These are phyloP conservation scores for Teunomyces funiuensis DNA, from an alignment of 805 yeast species.

Conservation along the genomic window DNA sequence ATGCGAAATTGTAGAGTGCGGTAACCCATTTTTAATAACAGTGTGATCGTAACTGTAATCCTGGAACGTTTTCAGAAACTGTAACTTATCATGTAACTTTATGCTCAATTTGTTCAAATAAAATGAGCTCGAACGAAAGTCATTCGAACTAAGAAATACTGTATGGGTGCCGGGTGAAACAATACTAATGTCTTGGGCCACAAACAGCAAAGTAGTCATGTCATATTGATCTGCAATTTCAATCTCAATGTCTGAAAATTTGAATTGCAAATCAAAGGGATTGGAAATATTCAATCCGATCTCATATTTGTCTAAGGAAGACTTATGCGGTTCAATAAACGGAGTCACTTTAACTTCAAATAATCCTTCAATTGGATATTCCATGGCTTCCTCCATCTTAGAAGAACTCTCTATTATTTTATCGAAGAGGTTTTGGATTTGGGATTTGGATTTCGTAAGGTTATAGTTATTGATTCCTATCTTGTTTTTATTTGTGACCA, in stretches of 20 bases:
- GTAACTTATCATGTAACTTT: slow-evolving; percentile 17
- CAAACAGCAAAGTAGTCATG: slow-evolving; percentile 11
- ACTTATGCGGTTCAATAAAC: slow-evolving; percentile 29
- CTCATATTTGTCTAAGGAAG: slow-evolving; percentile 33
- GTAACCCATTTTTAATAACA: slow-evolving; percentile 3
- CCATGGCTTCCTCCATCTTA: slow-evolving; percentile 18
- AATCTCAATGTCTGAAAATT: slow-evolving; percentile 21
- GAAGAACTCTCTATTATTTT: slow-evolving; percentile 19
- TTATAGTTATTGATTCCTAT: slow-evolving; percentile 30
- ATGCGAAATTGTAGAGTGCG: neutral
- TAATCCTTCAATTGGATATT: slow-evolving; percentile 34
- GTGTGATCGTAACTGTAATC: slow-evolving; percentile 6
- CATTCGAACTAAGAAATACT: slow-evolving; percentile 20
- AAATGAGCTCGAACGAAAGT: slow-evolving; percentile 37
- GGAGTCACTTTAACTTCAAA: slow-evolving; percentile 39
- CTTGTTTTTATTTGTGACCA: slow-evolving; percentile 16
- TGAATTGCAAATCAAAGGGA: slow-evolving; percentile 22
- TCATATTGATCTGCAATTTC: slow-evolving; percentile 16
- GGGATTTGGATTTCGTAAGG: slow-evolving; percentile 17
- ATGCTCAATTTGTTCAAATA: slow-evolving; percentile 18
- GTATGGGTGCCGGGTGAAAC: slow-evolving; percentile 8
- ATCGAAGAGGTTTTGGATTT: slow-evolving; percentile 17
- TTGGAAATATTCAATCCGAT: slow-evolving; percentile 36
- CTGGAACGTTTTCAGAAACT: slow-evolving; percentile 16
- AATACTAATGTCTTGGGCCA: slow-evolving; percentile 8